Evolutionary conservation across 371 early-diverging fungal genomes (phyloP).

Genomic region (Saksenaea vasiformis): DNA sequence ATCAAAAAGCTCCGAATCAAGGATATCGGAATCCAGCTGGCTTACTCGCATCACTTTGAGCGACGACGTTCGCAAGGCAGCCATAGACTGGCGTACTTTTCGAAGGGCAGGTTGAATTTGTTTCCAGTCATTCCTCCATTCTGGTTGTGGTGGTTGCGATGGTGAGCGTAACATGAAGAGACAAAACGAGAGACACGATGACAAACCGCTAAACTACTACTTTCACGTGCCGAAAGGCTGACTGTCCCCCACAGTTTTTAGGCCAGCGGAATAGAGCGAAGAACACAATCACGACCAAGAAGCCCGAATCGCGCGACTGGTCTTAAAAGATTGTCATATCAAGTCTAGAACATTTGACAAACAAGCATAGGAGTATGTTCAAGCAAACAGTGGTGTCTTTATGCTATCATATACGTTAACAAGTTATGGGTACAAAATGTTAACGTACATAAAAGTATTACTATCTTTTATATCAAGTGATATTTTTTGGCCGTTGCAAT

Average conservation of each 20-base stretch:
- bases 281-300: too few species aligned
- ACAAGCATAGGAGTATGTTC: too few species aligned
- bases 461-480: too few species aligned
- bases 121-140: conserved; percentile 61
- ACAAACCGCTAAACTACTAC: neutral
- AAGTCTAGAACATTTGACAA: too few species aligned
- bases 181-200: conserved; percentile 4
- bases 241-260: neutral
- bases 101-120: conserved; percentile 55
- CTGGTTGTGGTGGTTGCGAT: conserved; percentile 38
- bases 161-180: conserved; percentile 32
- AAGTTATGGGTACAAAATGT: too few species aligned
- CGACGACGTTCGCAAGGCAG: conserved; percentile 55
- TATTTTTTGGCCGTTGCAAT: too few species aligned
- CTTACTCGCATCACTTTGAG: conserved; percentile 78
- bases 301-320: too few species aligned
- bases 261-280: too few species aligned
- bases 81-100: conserved; percentile 56
- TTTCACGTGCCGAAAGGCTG: conserved; percentile 4
- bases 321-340: too few species aligned
- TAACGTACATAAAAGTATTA: too few species aligned
- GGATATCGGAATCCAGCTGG: conserved; percentile 86
- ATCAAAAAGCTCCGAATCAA: conserved; percentile 76
- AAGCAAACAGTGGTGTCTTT: too few species aligned
- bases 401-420: too few species aligned